Conservation (phyloP, 2,329 filamentous ascomycete genomes). For the Penicillium aurantiogriseum region DNA sequence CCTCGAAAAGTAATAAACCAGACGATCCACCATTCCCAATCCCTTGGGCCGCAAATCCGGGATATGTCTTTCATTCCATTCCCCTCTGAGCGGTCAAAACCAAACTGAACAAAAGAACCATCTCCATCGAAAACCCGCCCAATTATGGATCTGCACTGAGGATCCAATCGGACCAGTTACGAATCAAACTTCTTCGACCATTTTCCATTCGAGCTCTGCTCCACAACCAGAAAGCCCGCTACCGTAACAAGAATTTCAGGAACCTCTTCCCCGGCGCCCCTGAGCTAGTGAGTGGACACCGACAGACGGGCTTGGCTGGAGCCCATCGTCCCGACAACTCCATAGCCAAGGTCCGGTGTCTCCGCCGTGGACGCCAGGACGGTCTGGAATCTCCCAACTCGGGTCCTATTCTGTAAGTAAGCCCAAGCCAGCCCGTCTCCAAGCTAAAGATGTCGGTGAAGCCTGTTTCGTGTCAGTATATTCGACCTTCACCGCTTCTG, state of each 20-base stretch:
- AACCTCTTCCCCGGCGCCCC: conserved; percentile 34
- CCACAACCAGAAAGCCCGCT: conserved; percentile 18
- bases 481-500: conserved; percentile 21
- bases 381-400: conserved; percentile 21
- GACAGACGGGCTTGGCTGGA: conserved; percentile 21
- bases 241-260: conserved; percentile 33
- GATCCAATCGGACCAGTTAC: conserved; percentile 21
- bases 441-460: conserved; percentile 25
- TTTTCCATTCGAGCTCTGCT: conserved; percentile 6
- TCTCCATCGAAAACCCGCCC: conserved; percentile 8
- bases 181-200: conserved; percentile 13
- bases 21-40: conserved; percentile 20
- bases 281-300: conserved; percentile 33
- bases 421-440: conserved; percentile 6
- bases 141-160: conserved; percentile 24
- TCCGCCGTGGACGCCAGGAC: conserved; percentile 17
- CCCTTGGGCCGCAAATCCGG: conserved; percentile 16
- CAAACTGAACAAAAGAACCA: conserved; percentile 4
- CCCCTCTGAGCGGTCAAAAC: conserved; percentile 10
- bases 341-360: conserved; percentile 9
- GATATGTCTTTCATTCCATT: conserved; percentile 15
- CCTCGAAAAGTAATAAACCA: conserved; percentile 4
- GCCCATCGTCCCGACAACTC: conserved; percentile 25
- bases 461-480: conserved; percentile 8
- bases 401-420: neutral